Percentiles rank a stretch among this genome's conserved stretches.
Evolutionary conservation across 352 stramenopile species (phyloP).

Genomic region (Pythium phragmitis): DNA sequence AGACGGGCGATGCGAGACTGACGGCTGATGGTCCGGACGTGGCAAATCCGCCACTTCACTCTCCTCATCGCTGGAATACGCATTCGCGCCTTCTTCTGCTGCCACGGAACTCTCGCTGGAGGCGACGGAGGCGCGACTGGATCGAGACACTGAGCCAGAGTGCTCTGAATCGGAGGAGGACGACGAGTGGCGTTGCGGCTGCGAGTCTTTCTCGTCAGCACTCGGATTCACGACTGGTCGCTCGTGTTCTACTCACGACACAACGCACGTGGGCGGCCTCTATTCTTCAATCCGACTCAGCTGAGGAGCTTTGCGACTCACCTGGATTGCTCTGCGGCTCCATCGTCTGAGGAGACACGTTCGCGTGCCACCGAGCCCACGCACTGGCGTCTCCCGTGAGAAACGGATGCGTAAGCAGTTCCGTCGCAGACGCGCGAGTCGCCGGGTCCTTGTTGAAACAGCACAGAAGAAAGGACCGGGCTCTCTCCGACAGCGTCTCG

Average conservation of each 20-base stretch:
- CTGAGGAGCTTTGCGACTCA: background rate
- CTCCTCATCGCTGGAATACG: slow-evolving; percentile 5
- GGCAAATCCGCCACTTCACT: background rate
- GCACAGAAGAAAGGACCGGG: slow-evolving; percentile 43
- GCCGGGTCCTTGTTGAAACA: slow-evolving; percentile 68
- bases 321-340: background rate
- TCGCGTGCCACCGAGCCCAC: background rate
- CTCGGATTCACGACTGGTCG: background rate
- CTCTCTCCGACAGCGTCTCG: slow-evolving; percentile 33
- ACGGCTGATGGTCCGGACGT: background rate
- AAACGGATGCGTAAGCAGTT: slow-evolving; percentile 81
- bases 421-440: slow-evolving; percentile 72
- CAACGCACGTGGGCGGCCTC: background rate
- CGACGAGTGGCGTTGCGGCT: background rate
- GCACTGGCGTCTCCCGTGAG: slow-evolving; percentile 14
- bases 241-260: background rate
- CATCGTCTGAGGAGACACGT: background rate
- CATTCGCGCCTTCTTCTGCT: slow-evolving; percentile 1
- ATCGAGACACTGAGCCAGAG: background rate
- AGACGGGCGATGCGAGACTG: slow-evolving; percentile 3
- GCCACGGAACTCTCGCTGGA: background rate
- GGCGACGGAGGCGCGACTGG: background rate
- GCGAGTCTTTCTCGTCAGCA: background rate
- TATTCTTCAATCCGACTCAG: background rate
- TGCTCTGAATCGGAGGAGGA: background rate